Conservation (phyloP, 176 grass and related monocot genomes). For the Elymus sibiricus region DNA sequence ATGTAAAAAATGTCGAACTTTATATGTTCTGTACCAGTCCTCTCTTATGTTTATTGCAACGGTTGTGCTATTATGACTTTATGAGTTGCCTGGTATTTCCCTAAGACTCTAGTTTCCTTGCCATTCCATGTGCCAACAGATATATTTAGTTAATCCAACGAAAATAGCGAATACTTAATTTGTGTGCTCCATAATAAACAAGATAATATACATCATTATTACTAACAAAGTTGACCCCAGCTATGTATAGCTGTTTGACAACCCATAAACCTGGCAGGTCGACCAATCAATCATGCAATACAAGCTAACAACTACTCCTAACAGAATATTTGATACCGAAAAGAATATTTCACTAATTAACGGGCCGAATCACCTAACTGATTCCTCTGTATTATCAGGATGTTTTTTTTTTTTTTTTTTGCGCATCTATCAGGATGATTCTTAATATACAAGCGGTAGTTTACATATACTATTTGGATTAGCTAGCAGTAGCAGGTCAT, state of each 20-base stretch:
- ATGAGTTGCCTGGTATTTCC: neutral
- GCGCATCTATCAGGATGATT: neutral
- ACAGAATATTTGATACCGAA: neutral
- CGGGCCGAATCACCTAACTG: neutral
- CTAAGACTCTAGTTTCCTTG: neutral
- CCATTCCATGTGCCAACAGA: neutral
- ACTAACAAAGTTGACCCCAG: neutral
- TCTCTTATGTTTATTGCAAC: neutral
- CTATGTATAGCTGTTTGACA: neutral
- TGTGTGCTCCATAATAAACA: neutral
- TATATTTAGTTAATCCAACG: neutral
- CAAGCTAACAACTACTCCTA: neutral
- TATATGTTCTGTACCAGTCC: neutral
- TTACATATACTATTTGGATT: neutral
- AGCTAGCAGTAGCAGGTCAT: neutral
- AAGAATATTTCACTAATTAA: neutral
- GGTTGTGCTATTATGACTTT: neutral
- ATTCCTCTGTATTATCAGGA: neutral
- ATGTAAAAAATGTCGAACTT: neutral
- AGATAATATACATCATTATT: neutral
- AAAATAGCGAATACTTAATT: neutral
- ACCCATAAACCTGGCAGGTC: neutral
- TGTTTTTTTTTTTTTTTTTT: too few relatives aligned
- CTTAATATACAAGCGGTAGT: neutral
- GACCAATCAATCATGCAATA: neutral